Conservation (phyloP, 2,329 filamentous ascomycete genomes). For the Penicillium olsonii region DNA sequence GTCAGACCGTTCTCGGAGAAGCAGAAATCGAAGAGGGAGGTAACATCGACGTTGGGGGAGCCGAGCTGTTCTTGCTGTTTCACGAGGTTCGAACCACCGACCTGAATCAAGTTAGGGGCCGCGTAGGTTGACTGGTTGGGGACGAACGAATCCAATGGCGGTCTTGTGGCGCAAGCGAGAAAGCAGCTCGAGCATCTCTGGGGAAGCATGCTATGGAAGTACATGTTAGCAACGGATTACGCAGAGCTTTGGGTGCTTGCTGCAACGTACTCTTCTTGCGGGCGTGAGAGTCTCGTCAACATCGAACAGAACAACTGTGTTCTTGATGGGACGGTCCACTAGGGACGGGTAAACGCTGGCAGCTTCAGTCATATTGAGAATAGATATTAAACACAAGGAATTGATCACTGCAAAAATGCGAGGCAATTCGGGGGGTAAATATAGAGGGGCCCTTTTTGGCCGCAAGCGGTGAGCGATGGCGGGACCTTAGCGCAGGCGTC, state of each 20-base stretch:
- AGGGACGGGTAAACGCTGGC: constrained; percentile 66
- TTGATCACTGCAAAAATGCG: constrained; percentile 9
- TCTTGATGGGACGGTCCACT: constrained; percentile 80
- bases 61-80: constrained; percentile 98
- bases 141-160: constrained; percentile 36
- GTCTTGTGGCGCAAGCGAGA: constrained; percentile 69
- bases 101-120: constrained; percentile 33
- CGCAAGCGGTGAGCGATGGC: constrained; percentile 32
- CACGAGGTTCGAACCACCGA: constrained; percentile 85
- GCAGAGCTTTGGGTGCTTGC: neutral
- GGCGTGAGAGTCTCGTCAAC: constrained; percentile 91
- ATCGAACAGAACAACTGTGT: constrained; percentile 94
- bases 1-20: constrained; percentile 97
- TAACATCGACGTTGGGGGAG: constrained; percentile 67
- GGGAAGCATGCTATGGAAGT: constrained; percentile 61
- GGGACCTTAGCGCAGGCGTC: constrained; percentile 19
- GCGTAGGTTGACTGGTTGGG: neutral
- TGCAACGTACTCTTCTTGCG: constrained; percentile 68
- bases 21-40: constrained; percentile 91
- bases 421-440: constrained; percentile 16
- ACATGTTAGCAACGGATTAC: constrained; percentile 5
- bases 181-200: constrained; percentile 82
- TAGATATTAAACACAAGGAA: constrained; percentile 5
- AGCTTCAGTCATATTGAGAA: constrained; percentile 29
- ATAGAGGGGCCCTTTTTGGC: constrained; percentile 23